phyloP scores from a whole-genome alignment of 2,329 filamentous ascomycete species.

The Trichoderma sp. region DNA sequence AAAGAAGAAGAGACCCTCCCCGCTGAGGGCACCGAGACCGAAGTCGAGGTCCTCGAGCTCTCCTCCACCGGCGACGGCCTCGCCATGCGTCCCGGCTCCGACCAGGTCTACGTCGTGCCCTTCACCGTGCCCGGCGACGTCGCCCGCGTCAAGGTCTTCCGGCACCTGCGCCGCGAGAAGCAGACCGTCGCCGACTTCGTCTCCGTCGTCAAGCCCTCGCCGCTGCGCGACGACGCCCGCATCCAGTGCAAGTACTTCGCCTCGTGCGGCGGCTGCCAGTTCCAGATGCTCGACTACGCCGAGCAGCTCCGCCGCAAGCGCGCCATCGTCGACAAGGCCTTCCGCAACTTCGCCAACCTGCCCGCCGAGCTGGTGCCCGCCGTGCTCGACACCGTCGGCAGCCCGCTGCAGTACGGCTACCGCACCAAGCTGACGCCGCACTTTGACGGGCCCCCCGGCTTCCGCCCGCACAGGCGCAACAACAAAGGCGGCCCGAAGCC shows the following conservation, averaged over 20 bases:
- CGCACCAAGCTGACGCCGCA: conserved; percentile 96
- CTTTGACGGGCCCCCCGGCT: conserved; percentile 75
- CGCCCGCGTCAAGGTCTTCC: conserved; percentile 76
- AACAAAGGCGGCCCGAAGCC: conserved; percentile 44
- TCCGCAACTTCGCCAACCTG: conserved; percentile 84
- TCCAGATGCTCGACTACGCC: conserved; percentile 91
- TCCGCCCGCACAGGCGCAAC: conserved; percentile 52
- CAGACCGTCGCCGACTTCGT: conserved; percentile 84
- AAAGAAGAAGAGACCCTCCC: conserved; percentile 52
- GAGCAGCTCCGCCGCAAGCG: conserved; percentile 86
- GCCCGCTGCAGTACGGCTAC: conserved; percentile 89
- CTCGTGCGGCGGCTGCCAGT: conserved; percentile 88
- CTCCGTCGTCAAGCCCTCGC: conserved; percentile 71
- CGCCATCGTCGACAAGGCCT: conserved; percentile 87
- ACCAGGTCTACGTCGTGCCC: conserved; percentile 78
- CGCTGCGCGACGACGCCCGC: conserved; percentile 73
- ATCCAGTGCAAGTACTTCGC: conserved; percentile 86
- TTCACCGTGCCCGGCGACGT: conserved; percentile 86
- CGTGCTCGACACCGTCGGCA: conserved; percentile 83
- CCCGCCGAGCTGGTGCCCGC: conserved; percentile 72
- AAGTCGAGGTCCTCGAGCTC: conserved; percentile 78
- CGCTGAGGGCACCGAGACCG: conserved; percentile 71
- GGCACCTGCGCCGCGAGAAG: conserved; percentile 64
- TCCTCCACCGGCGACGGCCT: conserved; percentile 93
- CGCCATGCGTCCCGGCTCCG: conserved; percentile 66